phyloP scores from a whole-genome alignment of 495 filamentous ascomycete genomes.

The Neurospora hispaniola region DNA sequence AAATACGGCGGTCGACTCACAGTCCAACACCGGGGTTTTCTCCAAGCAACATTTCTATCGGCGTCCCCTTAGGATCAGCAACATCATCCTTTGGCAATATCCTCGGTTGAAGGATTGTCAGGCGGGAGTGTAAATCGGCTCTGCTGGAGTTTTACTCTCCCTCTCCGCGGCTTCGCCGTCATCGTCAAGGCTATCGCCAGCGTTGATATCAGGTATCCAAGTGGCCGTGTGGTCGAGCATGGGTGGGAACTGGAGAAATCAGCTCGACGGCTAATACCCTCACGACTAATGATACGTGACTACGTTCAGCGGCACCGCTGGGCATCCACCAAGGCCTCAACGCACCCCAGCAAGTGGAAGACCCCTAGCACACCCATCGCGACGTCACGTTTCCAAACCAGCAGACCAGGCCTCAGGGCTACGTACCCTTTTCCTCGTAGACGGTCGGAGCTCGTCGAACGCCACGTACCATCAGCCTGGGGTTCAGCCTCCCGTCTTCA shows the following conservation, averaged over 20 bases:
- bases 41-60: neutral
- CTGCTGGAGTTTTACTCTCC: neutral
- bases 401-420: neutral
- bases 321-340: neutral
- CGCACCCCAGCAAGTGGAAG: neutral
- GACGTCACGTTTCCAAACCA: neutral
- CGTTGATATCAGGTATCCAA: neutral
- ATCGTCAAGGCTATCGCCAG: neutral
- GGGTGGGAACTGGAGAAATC: neutral
- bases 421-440: neutral
- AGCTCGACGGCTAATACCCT: neutral
- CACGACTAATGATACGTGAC: neutral
- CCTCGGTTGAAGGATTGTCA: neutral
- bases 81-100: neutral
- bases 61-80: neutral
- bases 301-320: neutral
- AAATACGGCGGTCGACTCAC: neutral
- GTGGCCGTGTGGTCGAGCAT: neutral
- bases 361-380: neutral
- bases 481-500: slow-evolving; percentile 9
- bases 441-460: neutral
- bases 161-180: neutral
- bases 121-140: neutral
- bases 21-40: neutral
- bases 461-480: slow-evolving; percentile 5